These are phyloP conservation scores for Trichopus zeylanicus DNA, from an alignment of 116 monocot genomes.

Conservation along the genomic window DNA sequence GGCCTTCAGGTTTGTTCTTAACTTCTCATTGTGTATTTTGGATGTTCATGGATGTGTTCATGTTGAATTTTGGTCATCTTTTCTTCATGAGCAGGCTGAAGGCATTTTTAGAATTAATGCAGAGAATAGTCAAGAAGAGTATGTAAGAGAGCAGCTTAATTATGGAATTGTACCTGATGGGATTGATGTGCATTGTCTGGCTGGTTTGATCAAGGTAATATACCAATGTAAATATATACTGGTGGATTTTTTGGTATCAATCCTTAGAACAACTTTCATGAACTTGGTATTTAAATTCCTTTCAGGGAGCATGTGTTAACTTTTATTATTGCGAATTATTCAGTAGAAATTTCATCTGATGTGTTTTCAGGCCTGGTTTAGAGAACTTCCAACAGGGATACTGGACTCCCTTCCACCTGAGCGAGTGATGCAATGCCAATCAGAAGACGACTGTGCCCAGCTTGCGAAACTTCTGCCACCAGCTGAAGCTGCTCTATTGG, in stretches of 20 bases:
- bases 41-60: not conserved
- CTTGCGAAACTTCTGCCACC: conserved; percentile 58
- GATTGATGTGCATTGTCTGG: conserved; percentile 80
- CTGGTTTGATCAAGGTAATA: conserved; percentile 77
- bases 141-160: conserved; percentile 70
- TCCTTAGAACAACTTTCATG: not conserved
- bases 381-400: conserved; percentile 72
- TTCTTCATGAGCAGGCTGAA: conserved; percentile 51
- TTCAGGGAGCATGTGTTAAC: not conserved
- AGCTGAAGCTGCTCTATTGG: conserved; percentile 49
- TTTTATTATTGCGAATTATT: not conserved
- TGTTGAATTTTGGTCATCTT: not conserved
- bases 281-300: not conserved
- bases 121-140: conserved; percentile 76
- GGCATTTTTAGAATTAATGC: conserved; percentile 88
- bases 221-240: not conserved
- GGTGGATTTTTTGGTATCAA: not conserved
- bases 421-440: conserved; percentile 72
- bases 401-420: conserved; percentile 59
- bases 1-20: conserved; percentile 54
- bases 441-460: conserved; percentile 49
- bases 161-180: conserved; percentile 62
- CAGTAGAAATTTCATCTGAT: not conserved
- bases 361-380: conserved; percentile 68
- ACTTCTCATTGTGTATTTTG: not conserved